Evolutionary conservation across 2,329 filamentous ascomycete species (phyloP).

Genomic region (Onygena corvina): DNA sequence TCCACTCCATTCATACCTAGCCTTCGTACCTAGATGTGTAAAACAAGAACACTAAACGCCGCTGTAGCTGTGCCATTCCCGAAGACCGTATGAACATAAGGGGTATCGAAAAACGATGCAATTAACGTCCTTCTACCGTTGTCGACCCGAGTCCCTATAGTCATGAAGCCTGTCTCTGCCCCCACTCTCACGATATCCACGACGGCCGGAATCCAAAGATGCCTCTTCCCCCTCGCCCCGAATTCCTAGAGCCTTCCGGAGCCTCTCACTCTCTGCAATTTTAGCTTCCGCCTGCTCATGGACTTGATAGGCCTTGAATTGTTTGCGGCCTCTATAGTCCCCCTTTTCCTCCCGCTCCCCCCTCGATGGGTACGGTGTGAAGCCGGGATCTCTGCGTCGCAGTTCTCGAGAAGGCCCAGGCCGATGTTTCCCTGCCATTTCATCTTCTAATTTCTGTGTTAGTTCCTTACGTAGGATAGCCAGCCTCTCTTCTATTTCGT

Average conservation of each 20-base stretch:
- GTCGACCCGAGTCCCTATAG: neutral
- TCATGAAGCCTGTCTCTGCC: neutral
- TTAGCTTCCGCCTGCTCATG: constrained; percentile 95
- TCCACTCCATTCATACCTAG: no score
- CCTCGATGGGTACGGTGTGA: constrained; percentile 8
- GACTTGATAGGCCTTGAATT: constrained; percentile 82
- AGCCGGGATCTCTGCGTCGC: constrained; percentile 8
- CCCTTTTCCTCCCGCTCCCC: constrained; percentile 14
- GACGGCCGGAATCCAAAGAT: neutral
- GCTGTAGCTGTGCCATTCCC: no score
- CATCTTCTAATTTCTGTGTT: constrained; percentile 43
- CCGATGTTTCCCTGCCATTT: constrained; percentile 21
- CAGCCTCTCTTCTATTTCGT: constrained; percentile 74
- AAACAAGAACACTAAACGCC: no score
- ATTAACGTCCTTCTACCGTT: neutral
- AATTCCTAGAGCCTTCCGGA: constrained; percentile 78
- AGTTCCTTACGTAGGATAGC: constrained; percentile 55
- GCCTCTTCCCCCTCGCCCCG: constrained; percentile 34
- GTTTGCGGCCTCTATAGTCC: constrained; percentile 27
- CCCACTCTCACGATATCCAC: constrained; percentile 5
- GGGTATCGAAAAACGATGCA: neutral
- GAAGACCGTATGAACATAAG: no score
- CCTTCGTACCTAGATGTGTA: no score
- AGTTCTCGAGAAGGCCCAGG: neutral
- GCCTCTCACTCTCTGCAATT: constrained; percentile 82